Percentiles rank a stretch among this genome's conserved stretches.
phyloP scores from a whole-genome alignment of 169 alveolate genomes.

The Pseudocohnilembus persalinus region DNA sequence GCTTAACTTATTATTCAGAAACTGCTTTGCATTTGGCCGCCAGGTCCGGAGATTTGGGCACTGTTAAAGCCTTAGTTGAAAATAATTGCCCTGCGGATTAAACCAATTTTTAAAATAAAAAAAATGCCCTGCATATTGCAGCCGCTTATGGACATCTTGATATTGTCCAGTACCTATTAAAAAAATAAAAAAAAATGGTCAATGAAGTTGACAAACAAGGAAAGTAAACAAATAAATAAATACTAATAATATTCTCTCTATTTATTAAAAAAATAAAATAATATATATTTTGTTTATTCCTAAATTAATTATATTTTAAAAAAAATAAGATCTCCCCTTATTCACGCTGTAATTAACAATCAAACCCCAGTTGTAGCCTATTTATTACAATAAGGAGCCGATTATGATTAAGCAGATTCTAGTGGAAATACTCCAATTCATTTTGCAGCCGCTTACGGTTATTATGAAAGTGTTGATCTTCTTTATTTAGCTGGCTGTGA shows the following conservation, averaged over 20 bases:
- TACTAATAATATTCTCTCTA: too few species aligned
- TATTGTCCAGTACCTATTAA: neutral
- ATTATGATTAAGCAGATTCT: conserved; percentile 69
- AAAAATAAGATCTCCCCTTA: neutral
- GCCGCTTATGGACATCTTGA: neutral
- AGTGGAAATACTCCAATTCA: conserved; percentile 82
- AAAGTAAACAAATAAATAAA: too few species aligned
- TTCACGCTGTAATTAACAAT: neutral
- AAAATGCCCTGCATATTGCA: neutral
- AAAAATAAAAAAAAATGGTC: too few species aligned
- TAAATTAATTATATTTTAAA: too few species aligned
- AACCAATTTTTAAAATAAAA: too few species aligned
- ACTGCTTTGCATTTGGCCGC: neutral
- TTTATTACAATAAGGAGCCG: conserved; percentile 69
- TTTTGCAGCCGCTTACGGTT: conserved; percentile 88
- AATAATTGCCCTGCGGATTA: neutral
- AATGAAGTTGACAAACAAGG: neutral
- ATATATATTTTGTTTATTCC: too few species aligned
- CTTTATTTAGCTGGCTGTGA: conserved; percentile 80
- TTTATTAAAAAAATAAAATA: too few species aligned
- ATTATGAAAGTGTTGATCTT: conserved; percentile 65
- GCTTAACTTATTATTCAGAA: neutral
- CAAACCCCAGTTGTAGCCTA: neutral
- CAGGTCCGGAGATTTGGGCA: neutral
- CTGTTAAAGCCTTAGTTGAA: neutral